Evolutionary conservation across 1,284 basidiomycete species (phyloP), one percentile per base, ranked within the genome.

Genomic region (Cutaneotrichosporon sp.): DNA sequence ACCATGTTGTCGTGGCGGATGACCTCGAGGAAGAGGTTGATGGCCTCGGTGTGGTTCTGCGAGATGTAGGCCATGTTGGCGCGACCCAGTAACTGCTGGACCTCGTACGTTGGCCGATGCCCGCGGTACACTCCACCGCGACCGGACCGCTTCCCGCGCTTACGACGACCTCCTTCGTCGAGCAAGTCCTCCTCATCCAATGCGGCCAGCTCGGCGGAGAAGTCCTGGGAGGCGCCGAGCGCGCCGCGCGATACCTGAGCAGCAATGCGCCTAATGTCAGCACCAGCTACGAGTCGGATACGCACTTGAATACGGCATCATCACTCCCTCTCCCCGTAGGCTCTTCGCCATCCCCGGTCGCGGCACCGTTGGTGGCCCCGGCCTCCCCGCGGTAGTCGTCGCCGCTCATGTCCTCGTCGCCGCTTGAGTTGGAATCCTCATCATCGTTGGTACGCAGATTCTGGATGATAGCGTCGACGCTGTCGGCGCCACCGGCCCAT

Each of bases 1-100:
- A 92, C 90, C 34, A 89, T 87, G 2, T 94, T 92, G 76, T 98
- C 95, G 60, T 95, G 92, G 10, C 92, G 86, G 60, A 98, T 93
- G 66, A 97, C 91, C 73, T 98, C 92, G 73, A 90, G 87, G 84
- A 95, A 91, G 49, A 89, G 85, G 24, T 86, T 84, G 36, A 92
- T 88, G 1, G 92, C 89, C 67, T 88, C 84, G 1, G 83, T 80
- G 20, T 88, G 81, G 63, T 91, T 81, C 69, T 89, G 87, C 24
- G 69, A 67, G 54, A 94, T 86, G 76, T 91, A 97, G 1, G 89
- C 89, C 70, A 91, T 86, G 75, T 95, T 97, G 27, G 91, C 95
- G 62, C 90, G 86, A 18, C 92, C 91, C 47, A 98, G 85, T 6
- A 95, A 80, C 1, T 85, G 83, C 60, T 87, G 85, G 18, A 95